Conservation (phyloP, 371 early-diverging fungal genomes). For the Sporodiniella umbellata region DNA sequence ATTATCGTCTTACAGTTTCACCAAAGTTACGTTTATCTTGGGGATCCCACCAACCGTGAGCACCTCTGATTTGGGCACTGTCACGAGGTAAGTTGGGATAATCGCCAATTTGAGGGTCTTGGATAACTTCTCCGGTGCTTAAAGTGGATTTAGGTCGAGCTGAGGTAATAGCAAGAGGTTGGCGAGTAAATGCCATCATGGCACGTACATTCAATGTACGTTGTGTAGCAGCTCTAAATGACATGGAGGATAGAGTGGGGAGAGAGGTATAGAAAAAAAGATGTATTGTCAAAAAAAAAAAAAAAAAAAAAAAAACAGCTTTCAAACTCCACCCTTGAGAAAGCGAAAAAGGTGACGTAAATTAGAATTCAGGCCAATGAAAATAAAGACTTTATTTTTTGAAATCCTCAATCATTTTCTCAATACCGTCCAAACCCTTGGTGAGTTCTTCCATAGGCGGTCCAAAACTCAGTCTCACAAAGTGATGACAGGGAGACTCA, state of each 20-base stretch:
- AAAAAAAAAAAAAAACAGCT: background rate
- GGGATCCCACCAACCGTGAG: conserved; percentile 59
- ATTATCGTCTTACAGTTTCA: conserved; percentile 55
- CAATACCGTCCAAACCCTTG: conserved; percentile 28
- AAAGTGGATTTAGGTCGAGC: conserved; percentile 48
- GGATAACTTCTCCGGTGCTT: conserved; percentile 37
- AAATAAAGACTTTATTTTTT: background rate
- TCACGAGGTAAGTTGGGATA: conserved; percentile 65
- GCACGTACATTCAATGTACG: conserved; percentile 39
- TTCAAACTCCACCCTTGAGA: background rate
- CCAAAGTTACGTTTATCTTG: conserved; percentile 69
- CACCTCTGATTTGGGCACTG: conserved; percentile 55
- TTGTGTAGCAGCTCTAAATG: conserved; percentile 37
- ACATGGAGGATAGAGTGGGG: conserved; percentile 17
- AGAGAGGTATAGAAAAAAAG: background rate
- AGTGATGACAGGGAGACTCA: conserved; percentile 50
- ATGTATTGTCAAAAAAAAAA: background rate
- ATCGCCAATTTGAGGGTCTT: conserved; percentile 65
- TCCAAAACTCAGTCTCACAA: conserved; percentile 50
- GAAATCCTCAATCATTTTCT: conserved; percentile 14
- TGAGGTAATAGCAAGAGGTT: conserved; percentile 26
- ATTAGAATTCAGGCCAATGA: background rate
- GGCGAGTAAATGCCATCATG: conserved; percentile 22
- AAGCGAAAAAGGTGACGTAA: background rate
- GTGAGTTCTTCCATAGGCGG: conserved; percentile 48